A percentile compares a stretch with the other conserved stretches of the same genome.
Evolutionary conservation across 1,284 basidiomycete species (phyloP).

Genomic region (Thecaphora frezii): DNA sequence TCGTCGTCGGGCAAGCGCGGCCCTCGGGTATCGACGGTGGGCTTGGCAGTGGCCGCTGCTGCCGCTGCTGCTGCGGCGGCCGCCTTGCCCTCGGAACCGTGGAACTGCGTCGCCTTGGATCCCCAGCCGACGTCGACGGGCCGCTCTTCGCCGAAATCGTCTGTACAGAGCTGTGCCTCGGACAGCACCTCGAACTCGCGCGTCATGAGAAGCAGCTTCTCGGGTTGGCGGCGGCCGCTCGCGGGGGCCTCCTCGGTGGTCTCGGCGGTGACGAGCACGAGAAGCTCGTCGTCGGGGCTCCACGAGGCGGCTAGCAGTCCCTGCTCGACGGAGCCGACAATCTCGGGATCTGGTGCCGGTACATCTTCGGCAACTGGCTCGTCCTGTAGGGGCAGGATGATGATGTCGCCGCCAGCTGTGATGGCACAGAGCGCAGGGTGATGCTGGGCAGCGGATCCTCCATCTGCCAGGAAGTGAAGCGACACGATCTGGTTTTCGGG

Average conservation of each 20-base stretch:
- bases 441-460: conserved; percentile 37
- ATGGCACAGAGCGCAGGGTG: conserved; percentile 46
- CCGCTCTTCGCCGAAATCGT: conserved; percentile 84
- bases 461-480: conserved; percentile 48
- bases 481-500: conserved; percentile 23
- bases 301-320: conserved; percentile 81
- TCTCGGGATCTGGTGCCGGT: conserved; percentile 21
- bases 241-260: conserved; percentile 17
- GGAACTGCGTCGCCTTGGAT: conserved; percentile 93
- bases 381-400: conserved; percentile 33
- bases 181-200: conserved; percentile 83
- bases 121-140: conserved; percentile 98
- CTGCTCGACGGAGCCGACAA: conserved; percentile 75
- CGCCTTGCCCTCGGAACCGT: conserved; percentile 88
- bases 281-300: conserved; percentile 85
- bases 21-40: conserved; percentile 37
- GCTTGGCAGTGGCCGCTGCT: conserved; percentile 57
- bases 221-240: conserved; percentile 36
- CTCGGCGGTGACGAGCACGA: conserved; percentile 65
- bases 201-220: conserved; percentile 85
- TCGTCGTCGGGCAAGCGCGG: conserved; percentile 70
- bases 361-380: conserved; percentile 5
- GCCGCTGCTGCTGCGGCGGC: conserved; percentile 66
- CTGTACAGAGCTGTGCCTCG: conserved; percentile 72
- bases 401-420: conserved; percentile 51